Base-by-base conservation (phyloP, 805 yeast genomes). In the Clavispora vitiphila region DNA sequence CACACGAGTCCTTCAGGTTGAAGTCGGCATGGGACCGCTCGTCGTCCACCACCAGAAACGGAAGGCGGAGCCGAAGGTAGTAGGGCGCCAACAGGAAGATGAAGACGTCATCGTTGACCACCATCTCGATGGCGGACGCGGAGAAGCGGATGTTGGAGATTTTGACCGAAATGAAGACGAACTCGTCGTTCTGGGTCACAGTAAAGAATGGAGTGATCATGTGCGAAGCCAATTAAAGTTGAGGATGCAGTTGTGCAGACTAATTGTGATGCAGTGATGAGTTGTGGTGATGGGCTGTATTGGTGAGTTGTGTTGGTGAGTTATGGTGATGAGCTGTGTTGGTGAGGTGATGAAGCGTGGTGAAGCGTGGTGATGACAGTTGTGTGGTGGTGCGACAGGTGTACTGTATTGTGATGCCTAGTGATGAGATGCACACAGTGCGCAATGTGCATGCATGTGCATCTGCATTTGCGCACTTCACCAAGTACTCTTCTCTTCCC, bases 161-260 rank as follows among this genome's bases (percentile, higher is more conserved):
- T 34, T 78, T 72, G 34, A 91, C 76, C 18, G 76, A 73, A 2
- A 93, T 69, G 43, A 61, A 67, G 1, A 93, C 58, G 54, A 71
- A 83, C 47, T 81, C 84, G 2, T 83, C 89, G 60, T 87, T 86
- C 60, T 93, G 98, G 1, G 67, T 54, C 6, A 91, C 78, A 3
- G 72, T 73, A 65, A 93, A 93, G 41, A 74, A 74, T 3, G 99
- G 99, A 0, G 98, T 90, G 34, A 91, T 71, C 98, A 91, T 91
- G 18, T n/a, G n/a, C n/a, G n/a, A n/a, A n/a, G n/a, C n/a, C n/a
- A n/a, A n/a, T n/a, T n/a, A n/a, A n/a, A n/a, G n/a, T n/a, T n/a
- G n/a, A n/a, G n/a, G n/a, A n/a, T n/a, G n/a, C n/a, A n/a, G 22
- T 21, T 22, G 37, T 5, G 27, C 6, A 15, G n/a, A n/a, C n/a